Conservation (phyloP, 2,329 filamentous ascomycete species). For the Herpotrichia juniperi region DNA sequence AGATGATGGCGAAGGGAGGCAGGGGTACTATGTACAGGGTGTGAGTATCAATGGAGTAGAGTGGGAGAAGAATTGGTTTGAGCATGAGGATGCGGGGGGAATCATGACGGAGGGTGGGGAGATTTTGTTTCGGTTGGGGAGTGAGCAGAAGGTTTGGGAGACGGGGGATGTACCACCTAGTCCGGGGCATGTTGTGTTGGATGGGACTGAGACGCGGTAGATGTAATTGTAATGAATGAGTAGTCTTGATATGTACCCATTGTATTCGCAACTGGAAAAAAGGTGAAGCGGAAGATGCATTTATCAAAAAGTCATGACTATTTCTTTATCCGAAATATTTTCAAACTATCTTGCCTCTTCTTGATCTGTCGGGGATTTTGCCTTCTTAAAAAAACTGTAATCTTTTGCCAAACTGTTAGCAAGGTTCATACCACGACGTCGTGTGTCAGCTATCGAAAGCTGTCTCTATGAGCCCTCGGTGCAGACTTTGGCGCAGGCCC, state of each 20-base stretch:
- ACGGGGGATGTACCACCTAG: constrained; percentile 40
- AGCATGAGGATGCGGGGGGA: constrained; percentile 54
- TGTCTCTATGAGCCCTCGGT: too few species aligned
- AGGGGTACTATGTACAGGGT: constrained; percentile 59
- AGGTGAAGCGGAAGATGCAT: neutral
- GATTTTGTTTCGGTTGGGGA: constrained; percentile 38
- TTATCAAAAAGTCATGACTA: too few species aligned
- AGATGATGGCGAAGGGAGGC: constrained; percentile 48
- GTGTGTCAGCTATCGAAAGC: too few species aligned
- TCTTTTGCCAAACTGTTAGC: too few species aligned
- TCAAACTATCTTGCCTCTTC: too few species aligned
- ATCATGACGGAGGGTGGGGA: constrained; percentile 43
- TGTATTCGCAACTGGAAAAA: neutral
- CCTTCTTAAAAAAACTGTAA: too few species aligned
- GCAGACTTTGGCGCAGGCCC: too few species aligned
- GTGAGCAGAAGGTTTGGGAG: constrained; percentile 36
- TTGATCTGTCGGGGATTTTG: too few species aligned
- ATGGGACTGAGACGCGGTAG: constrained; percentile 14
- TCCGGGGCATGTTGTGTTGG: constrained; percentile 38
- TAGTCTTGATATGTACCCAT: neutral
- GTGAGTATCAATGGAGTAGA: constrained; percentile 59
- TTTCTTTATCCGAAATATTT: too few species aligned
- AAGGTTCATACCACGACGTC: too few species aligned
- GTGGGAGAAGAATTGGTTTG: constrained; percentile 63
- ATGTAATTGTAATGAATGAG: constrained; percentile 2